Base-by-base conservation (phyloP, 441 rosid species). In the Erodium texanum region DNA sequence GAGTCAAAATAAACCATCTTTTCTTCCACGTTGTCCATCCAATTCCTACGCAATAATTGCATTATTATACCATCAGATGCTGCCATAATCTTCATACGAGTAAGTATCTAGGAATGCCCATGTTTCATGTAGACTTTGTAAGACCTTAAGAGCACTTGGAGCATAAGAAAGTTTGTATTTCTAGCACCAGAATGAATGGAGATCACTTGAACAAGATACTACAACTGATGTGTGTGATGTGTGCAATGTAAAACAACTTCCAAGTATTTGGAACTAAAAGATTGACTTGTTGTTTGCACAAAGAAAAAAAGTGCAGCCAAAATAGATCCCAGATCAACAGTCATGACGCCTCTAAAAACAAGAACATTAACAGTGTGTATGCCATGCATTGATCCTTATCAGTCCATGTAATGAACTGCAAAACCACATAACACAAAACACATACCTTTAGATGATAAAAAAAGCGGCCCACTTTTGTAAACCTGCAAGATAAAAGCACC, bases 1-100 rank as follows among this genome's bases (percentile, higher is more conserved):
- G 86, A 8, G 99, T 92, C 72, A 95, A 80, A 73, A 95, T 92
- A 77, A 95, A 95, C 99, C 99, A 95, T 69, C 99, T 80, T 79
- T 92, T 95, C 84, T 95, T 95, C 99, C 98, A 95, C 11, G 98
- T 82, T 65, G 98, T 90, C 99, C 99, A 95, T 50, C 99, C 99
- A 78, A 95, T 88, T 78, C 99, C 99, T 94, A 71, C 65, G 52
- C 38, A 34, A 38, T 32, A 16, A 52, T 23, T 64, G 24, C 68
- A 66, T 3, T 45, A 68, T 45, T 54, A 36, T 6, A 18, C 15
- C 22, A 41, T 41, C 32, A 20, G 38, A 32, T 32, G n/a, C n/a
- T 43, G 50, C 50, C 50, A 43, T 43, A 43, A 43, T 12, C 50
- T 43, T 43, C 50, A 43, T 43, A 59, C 32, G 16, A 59, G 64